Conservation (phyloP, 768 basidiomycete species). For the Tremella fuciformis region DNA sequence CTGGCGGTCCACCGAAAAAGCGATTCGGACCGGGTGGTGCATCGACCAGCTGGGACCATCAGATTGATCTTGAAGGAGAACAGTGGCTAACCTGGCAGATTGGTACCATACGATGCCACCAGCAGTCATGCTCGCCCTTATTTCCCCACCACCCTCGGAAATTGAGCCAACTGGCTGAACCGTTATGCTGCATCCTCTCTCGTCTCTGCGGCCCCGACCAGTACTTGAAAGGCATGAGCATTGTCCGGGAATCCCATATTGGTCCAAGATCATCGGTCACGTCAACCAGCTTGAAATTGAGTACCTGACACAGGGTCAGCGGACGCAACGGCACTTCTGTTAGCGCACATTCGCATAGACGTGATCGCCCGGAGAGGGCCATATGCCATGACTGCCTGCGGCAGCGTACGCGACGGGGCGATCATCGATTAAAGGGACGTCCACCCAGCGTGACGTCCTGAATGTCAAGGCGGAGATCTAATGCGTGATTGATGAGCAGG, state of each 20-base stretch:
- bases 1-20: conserved; percentile 30
- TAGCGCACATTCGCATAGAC: conserved; percentile 37
- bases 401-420: conserved; percentile 41
- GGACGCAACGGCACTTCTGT: background rate
- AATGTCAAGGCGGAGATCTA: background rate
- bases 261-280: conserved; percentile 39
- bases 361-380: conserved; percentile 40
- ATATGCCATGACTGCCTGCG: conserved; percentile 45
- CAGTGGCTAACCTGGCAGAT: conserved; percentile 36
- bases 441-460: conserved; percentile 39
- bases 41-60: conserved; percentile 25
- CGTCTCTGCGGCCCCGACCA: conserved; percentile 27
- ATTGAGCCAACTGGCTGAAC: conserved; percentile 40
- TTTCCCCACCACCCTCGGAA: conserved; percentile 43
- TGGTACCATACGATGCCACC: conserved; percentile 32
- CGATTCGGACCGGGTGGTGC: conserved; percentile 42
- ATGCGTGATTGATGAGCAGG: background rate
- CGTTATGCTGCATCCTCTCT: conserved; percentile 14
- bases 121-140: conserved; percentile 40
- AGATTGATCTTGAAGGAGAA: background rate
- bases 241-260: conserved; percentile 40
- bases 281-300: conserved; percentile 37
- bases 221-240: conserved; percentile 32
- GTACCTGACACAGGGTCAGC: conserved; percentile 25
- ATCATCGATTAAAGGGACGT: conserved; percentile 32